Base-by-base conservation (phyloP, 441 rosid species). In the Populus tomentosa region DNA sequence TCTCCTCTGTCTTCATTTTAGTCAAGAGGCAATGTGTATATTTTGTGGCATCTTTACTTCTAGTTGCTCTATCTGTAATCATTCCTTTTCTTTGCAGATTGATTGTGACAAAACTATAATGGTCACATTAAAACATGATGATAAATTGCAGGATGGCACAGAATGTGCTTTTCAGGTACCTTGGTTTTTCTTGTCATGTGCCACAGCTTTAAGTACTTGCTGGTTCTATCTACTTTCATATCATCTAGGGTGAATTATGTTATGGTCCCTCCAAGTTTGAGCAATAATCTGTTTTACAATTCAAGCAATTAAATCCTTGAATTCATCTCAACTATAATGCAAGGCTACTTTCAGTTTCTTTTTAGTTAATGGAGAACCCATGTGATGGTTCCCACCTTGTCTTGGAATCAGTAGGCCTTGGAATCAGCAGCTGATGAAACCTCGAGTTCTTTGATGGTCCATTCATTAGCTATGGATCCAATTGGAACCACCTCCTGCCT, bases 61-160 rank as follows among this genome's bases (percentile, higher is more conserved):
- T 4, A 32, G 26, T 24, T n/a, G 10, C 18, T 70, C 36, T 35
- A 26, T 35, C 80, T 65, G 71, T 28, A 28, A 80, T 30, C 11
- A 28, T 30, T n/a, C 32, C 14, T 76, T 71, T 83, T 32, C 50
- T 68, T 7, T 89, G 86, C 98, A 97, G 98, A 93, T 93, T 85
- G 99, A 97, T 81, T 95, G 98, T 82, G 97, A 95, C 90, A 95
- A 97, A 90, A 88, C 97, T 79, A 80, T 97, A 38, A 82, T 95
- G 97, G 99, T 97, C 80, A 89, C 96, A 26, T 83, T 97, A 82
- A 97, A 97, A 85, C 98, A 97, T 83, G 99, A 97, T 84, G 98
- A 97, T 80, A 95, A 95, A 84, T 83, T 97, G 81, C 98, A 90
- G 80, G 99, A 97, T 85, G 99, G 98, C 66, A 85, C 94, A 9